phyloP scores from a whole-genome alignment of 2,329 filamentous ascomycete genomes.

The Diatrype stigma region DNA sequence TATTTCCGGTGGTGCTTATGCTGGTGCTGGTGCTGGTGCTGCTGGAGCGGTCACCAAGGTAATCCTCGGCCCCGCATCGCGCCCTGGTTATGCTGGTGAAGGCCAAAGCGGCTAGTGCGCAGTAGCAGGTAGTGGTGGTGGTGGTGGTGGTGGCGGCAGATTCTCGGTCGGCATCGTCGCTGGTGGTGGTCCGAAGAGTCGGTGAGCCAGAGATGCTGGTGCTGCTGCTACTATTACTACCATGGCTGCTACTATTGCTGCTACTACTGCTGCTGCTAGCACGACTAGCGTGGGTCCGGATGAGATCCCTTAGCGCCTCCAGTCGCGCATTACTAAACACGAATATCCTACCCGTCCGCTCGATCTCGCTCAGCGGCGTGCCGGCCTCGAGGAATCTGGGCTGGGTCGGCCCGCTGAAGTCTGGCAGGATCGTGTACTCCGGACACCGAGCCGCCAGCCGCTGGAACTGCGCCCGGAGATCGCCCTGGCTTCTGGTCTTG shows the following conservation, averaged over 20 bases:
- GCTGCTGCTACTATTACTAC: no score
- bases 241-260: conserved; percentile 4
- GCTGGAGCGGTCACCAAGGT: no score
- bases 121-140: neutral
- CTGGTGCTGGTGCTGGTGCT: no score
- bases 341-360: conserved; percentile 39
- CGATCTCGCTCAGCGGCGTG: conserved; percentile 23
- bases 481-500: conserved; percentile 5
- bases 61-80: conserved; percentile 23
- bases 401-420: conserved; percentile 33
- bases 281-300: conserved; percentile 6
- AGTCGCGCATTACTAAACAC: conserved; percentile 32
- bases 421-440: conserved; percentile 32
- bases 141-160: no score
- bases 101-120: conserved; percentile 31
- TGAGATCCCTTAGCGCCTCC: conserved; percentile 24
- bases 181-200: conserved; percentile 31
- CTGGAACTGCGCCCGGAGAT: conserved; percentile 15
- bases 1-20: no score
- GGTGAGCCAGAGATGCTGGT: neutral
- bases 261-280: conserved; percentile 3
- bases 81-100: conserved; percentile 37
- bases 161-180: no score
- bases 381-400: conserved; percentile 24
- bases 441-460: conserved; percentile 29